Percentiles rank a stretch among this genome's conserved stretches.
Evolutionary conservation across 345 rosid species (phyloP).

Genomic region (Salix suchowensis): DNA sequence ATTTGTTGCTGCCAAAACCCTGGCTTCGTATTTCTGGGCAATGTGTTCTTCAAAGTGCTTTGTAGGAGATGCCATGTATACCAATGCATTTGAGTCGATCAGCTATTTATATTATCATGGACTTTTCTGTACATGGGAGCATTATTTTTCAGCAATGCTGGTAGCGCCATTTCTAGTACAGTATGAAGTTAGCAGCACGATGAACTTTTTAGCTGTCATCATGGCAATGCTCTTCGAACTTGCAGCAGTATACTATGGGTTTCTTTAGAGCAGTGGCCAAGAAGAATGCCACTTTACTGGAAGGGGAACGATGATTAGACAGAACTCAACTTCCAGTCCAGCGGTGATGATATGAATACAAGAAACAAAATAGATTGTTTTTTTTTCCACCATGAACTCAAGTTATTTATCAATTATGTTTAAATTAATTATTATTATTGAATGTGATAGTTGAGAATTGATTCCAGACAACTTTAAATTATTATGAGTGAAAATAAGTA

Average conservation of each 20-base stretch:
- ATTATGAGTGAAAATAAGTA: too few relatives aligned
- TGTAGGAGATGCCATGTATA: neutral
- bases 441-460: too few relatives aligned
- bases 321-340: too few relatives aligned
- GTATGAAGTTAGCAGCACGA: neutral
- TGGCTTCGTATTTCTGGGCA: neutral
- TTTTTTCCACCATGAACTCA: too few relatives aligned
- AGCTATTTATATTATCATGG: neutral
- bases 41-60: too few relatives aligned
- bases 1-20: neutral
- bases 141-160: neutral
- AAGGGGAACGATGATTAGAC: too few relatives aligned
- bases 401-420: too few relatives aligned
- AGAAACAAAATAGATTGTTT: too few relatives aligned
- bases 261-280: neutral
- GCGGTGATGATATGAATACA: too few relatives aligned
- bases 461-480: too few relatives aligned
- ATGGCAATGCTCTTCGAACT: neutral
- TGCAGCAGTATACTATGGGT: neutral
- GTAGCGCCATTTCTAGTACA: neutral
- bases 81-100: neutral
- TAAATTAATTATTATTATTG: too few relatives aligned
- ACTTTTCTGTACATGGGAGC: neutral
- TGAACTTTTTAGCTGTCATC: neutral
- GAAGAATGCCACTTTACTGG: neutral